Percentiles rank a stretch among this genome's conserved stretches.
Conservation (phyloP, 495 filamentous ascomycete genomes). For the Penicillium odoratum region DNA sequence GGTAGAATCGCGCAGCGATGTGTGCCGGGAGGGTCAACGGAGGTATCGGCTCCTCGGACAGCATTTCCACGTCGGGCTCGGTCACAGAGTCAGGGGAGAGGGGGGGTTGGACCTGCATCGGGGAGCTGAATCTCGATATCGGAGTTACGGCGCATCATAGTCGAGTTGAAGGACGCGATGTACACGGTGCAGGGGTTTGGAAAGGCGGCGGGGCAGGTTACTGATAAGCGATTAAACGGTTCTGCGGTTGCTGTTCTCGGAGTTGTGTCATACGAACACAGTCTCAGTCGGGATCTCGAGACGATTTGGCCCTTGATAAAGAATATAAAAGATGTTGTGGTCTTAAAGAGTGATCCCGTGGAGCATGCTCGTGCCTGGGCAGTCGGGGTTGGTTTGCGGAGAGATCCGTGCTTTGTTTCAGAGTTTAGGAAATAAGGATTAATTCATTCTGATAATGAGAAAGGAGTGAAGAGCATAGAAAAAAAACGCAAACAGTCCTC, state of each 20-base stretch:
- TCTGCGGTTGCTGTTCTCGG: not conserved
- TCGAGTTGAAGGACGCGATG: slow-evolving; percentile 16
- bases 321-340: slow-evolving; percentile 9
- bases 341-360: slow-evolving; percentile 15
- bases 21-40: slow-evolving; percentile 70
- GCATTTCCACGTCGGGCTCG: slow-evolving; percentile 46
- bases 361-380: slow-evolving; percentile 18
- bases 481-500: slow-evolving; percentile 6
- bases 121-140: slow-evolving; percentile 49
- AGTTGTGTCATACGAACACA: not conserved
- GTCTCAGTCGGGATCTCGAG: not conserved
- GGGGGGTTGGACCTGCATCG: slow-evolving; percentile 37
- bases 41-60: slow-evolving; percentile 42
- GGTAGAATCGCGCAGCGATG: slow-evolving; percentile 84
- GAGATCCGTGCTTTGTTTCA: slow-evolving; percentile 48
- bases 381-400: slow-evolving; percentile 27
- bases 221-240: slow-evolving; percentile 29
- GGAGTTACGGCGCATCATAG: slow-evolving; percentile 50
- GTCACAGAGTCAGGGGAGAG: slow-evolving; percentile 29
- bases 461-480: slow-evolving; percentile 11
- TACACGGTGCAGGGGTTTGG: slow-evolving; percentile 8
- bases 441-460: slow-evolving; percentile 9
- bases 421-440: slow-evolving; percentile 16
- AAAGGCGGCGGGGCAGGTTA: slow-evolving; percentile 24
- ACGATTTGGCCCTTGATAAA: not conserved